Percentiles rank a stretch among this genome's conserved stretches.
These are phyloP conservation scores for Fomitopsis pulvina DNA, from an alignment of 768 basidiomycete genomes.

Conservation along the genomic window DNA sequence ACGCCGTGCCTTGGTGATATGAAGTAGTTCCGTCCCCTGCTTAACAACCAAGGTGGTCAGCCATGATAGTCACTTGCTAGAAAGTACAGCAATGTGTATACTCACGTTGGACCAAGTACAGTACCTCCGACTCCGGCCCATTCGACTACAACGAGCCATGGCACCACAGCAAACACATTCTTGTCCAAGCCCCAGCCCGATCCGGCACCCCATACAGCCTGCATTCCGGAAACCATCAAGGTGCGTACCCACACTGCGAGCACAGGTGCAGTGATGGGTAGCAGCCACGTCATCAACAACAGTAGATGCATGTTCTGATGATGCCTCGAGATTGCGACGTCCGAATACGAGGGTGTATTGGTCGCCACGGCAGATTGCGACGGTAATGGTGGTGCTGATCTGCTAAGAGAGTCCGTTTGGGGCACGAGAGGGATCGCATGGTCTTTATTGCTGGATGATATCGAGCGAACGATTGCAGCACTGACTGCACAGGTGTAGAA, in stretches of 20 bases:
- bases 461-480: not conserved
- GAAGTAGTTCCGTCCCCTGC: slow-evolving; percentile 6
- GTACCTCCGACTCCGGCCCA: slow-evolving; percentile 35
- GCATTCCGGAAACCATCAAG: slow-evolving; percentile 69
- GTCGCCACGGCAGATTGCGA: not conserved
- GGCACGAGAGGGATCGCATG: not conserved
- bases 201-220: slow-evolving; percentile 73
- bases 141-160: slow-evolving; percentile 60
- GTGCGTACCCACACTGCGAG: slow-evolving; percentile 90
- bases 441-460: not conserved
- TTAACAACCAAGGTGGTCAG: not conserved
- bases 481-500: slow-evolving; percentile 48
- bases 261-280: slow-evolving; percentile 72
- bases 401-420: not conserved
- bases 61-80: slow-evolving; percentile 18
- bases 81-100: slow-evolving; percentile 29
- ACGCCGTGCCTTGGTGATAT: slow-evolving; percentile 51
- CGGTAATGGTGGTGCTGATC: not conserved
- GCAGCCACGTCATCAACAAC: slow-evolving; percentile 72
- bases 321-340: not conserved
- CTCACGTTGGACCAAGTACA: slow-evolving; percentile 16
- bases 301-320: slow-evolving; percentile 45
- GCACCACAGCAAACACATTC: slow-evolving; percentile 55
- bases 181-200: slow-evolving; percentile 86
- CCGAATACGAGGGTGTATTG: not conserved